phyloP scores from a whole-genome alignment of 2,329 filamentous ascomycete genomes.

The Hypoxylon sp. region DNA sequence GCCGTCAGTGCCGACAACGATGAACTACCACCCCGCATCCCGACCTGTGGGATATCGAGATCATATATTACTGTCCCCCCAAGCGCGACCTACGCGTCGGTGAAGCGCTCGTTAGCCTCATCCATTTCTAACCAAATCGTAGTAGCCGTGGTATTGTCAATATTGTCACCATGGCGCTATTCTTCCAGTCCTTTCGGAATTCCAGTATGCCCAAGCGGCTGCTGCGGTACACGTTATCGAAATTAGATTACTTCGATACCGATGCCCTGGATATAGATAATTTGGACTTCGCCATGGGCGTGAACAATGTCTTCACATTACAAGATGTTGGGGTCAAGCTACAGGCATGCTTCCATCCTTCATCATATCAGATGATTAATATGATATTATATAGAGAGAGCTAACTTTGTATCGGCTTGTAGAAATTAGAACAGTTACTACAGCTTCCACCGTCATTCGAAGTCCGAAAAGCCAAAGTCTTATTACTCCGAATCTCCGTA shows the following conservation, averaged over 20 bases:
- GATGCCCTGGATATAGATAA: conserved; percentile 89
- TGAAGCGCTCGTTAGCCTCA: conserved; percentile 29
- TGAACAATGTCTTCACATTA: conserved; percentile 86
- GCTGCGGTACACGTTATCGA: conserved; percentile 86
- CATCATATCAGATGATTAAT: background rate
- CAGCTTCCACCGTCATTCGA: conserved; percentile 80
- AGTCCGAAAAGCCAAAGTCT: conserved; percentile 80
- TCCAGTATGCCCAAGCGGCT: conserved; percentile 90
- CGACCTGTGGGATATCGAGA: conserved; percentile 52
- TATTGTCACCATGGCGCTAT: conserved; percentile 74
- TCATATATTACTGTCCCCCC: conserved; percentile 47
- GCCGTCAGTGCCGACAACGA: conserved; percentile 50
- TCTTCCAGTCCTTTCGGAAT: conserved; percentile 75
- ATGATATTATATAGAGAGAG: conserved; percentile 30
- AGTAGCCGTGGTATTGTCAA: conserved; percentile 19
- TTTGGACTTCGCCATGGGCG: conserved; percentile 85
- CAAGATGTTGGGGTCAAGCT: conserved; percentile 87
- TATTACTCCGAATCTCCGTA: conserved; percentile 83
- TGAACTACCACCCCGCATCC: conserved; percentile 55
- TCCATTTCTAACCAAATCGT: conserved; percentile 14
- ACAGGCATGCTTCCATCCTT: conserved; percentile 69
- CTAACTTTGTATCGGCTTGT: conserved; percentile 49
- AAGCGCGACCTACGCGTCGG: conserved; percentile 50
- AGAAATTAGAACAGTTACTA: conserved; percentile 85
- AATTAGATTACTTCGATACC: conserved; percentile 88